Evolutionary conservation across 2,329 filamentous ascomycete species (phyloP), one percentile per base, ranked within the genome.

Genomic region (Curvularia sp.): DNA sequence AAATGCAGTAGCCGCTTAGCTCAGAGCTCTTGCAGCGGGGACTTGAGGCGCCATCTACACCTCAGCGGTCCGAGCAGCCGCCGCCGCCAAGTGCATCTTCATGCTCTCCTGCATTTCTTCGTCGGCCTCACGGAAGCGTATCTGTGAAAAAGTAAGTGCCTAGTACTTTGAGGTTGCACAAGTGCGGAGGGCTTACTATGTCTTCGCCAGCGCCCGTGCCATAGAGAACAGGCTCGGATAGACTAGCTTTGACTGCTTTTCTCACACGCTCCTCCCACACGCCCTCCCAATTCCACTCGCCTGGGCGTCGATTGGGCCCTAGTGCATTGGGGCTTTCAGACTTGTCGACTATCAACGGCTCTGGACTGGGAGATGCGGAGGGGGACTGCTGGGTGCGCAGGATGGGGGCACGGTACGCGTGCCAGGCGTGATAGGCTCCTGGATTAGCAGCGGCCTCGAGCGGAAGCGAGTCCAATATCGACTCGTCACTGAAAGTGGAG

Each of bases 241-340:
- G 79, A 70, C 92, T 96, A 9, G 85, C 84, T 50, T 89, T 85
- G 43, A 97, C 86, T 18, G 90, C 90, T 75, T 89, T 91, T 76
- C 87, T 89, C 0, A 97, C 93, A 54, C 94, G 85, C 64, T 93
- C 89, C 74, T 96, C 91, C 94, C 94, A 99, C 0, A 98, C 94
- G 0, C 94, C 93, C 70, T 97, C 92, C 94, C 94, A 98, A 73
- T 96, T 96, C 94, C 94, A 98, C 69, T 96, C 90, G 6, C 90
- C 91, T 0, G 92, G 92, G 49, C 85, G 82, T 60, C 88, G 80
- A 59, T 78, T 85, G 80, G 80, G 78, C 69, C 77, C 84, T 68
- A 68, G 75, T 9, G 73, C 51, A 22, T 64, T 59, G n/a, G 51
- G 57, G 4, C 71, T 67, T 20, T 60, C 56, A 18, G 61, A 43